Conservation (phyloP, 306 rosid species). For the Prunus mume region DNA sequence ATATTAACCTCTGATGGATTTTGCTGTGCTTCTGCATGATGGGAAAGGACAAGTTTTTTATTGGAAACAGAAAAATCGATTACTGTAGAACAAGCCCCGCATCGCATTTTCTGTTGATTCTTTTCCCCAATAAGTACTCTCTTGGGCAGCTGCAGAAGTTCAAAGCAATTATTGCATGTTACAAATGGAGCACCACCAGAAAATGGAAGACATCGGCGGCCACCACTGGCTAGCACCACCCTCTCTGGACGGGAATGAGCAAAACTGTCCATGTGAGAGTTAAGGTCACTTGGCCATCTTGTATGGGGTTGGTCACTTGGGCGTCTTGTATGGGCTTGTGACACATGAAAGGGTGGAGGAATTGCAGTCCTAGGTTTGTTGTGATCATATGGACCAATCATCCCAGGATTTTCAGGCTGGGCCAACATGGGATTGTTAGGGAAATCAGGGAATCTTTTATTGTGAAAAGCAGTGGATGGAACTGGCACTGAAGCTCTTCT, state of each 20-base stretch:
- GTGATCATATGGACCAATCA: conserved; percentile 49
- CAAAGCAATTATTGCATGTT: conserved; percentile 77
- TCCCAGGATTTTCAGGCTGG: conserved; percentile 51
- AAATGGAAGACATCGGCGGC: conserved; percentile 57
- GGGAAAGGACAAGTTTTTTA: conserved; percentile 63
- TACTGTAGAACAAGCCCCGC: conserved; percentile 80
- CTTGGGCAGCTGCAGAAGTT: conserved; percentile 79
- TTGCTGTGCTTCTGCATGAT: conserved; percentile 36
- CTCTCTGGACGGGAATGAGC: conserved; percentile 45
- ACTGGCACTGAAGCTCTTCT: conserved; percentile 45
- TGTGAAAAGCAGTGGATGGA: conserved; percentile 49
- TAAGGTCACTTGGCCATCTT: conserved; percentile 61
- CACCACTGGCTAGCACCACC: conserved; percentile 43
- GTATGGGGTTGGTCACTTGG: conserved; percentile 46
- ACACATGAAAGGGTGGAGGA: conserved; percentile 46
- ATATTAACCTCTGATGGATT: conserved; percentile 31
- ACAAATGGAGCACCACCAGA: conserved; percentile 94
- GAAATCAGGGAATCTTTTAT: conserved; percentile 52
- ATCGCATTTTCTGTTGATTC: conserved; percentile 59
- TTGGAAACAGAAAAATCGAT: conserved; percentile 48
- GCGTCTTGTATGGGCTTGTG: conserved; percentile 55
- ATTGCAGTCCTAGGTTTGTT: conserved; percentile 43
- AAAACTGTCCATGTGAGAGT: conserved; percentile 49
- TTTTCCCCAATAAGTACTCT: conserved; percentile 41
- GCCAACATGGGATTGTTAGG: conserved; percentile 51